Evolutionary conservation across 176 grass and related monocot species (phyloP), one percentile per base, ranked within the genome.

Genomic region (Saccharum officinarum): DNA sequence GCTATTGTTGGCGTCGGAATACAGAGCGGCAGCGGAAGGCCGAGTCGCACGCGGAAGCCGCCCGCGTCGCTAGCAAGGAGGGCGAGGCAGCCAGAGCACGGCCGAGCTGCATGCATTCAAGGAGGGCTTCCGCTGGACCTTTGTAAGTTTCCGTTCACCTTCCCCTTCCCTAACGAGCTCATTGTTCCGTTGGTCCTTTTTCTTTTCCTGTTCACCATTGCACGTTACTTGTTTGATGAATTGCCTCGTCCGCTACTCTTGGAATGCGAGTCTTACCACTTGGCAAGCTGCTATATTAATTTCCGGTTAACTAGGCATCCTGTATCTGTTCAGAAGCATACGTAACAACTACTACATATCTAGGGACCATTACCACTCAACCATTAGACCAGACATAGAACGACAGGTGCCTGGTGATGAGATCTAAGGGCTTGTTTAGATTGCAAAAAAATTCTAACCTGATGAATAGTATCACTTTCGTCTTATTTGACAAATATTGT

Each of bases 1-100:
- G 36, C 4, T 37, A 37, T 5, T 0, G 36, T 37, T 0, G 36
- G 36, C 36, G 36, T 37, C 36, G 4, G 36, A 5, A 37, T 37
- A 0, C 36, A 37, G 36, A 37, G 36, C 4, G 36, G 5, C 36
- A 37, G 36, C 36, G 36, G 36, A 5, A 37, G 36, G 33, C 2
- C 2, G 31, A 31, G 31, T 31, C 31, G 31, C 31, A 2, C 31
- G 31, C 31, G 31, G 31, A 31, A 2, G 34, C 34, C 36, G 36
- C 36, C 36, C 36, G 41, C 41, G 10, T 92, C 65, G 93, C 83
- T 74, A 98, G 87, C 76, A 86, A 98, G 91, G 89, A 95, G 70
- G 86, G 87, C 80, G 95, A 87, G 83, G 92, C 76, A 17, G 80
- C 80, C 34, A 98, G 64, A 88, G 91, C 10, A 91, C 92, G 2